Base-by-base conservation (phyloP, 2,329 filamentous ascomycete species). In the Calonectria montana region DNA sequence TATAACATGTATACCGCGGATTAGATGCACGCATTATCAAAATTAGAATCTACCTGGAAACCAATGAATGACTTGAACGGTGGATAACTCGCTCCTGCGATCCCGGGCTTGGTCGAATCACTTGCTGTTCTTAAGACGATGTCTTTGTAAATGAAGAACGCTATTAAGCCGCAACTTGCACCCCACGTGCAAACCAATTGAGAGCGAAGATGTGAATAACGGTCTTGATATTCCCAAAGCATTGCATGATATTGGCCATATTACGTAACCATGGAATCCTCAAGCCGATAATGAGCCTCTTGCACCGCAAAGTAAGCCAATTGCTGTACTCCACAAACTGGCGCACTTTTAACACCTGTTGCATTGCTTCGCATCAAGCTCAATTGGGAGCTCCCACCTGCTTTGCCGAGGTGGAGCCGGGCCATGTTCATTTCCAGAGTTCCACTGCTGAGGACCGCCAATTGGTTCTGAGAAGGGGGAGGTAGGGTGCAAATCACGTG, bases 401-500 rank as follows among this genome's bases (percentile, higher is more conserved):
- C 53, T 59, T 25, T 59, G 53, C 53, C 53, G 53, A 59, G 23
- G 53, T 59, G 53, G 53, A 59, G 31, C 53, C 53, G 53, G 53
- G 21, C 13, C 15, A 10, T 5, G 15, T 59, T 59, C 53, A 59
- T 59, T 59, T 59, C 53, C 16, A 50, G 31, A 39, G 21, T 23
- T 59, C 53, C 53, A 57, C 53, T 37, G 31, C 31, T 31, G 16
- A 27, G n/a, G 31, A 21, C 16, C 47, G 21, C 55, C 13, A 18
- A 23, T n/a, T 41, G 55, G 63, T 31, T 31, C 15, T 45, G 37
- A 27, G 3, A n/a, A 16, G 18, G 15, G 35, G 37, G 31, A 4
- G 21, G 29, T 59, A 59, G 53, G 53, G 53, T 59, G 4, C 13
- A 59, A 39, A 23, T 84, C 83, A 84, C 83, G 83, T 84, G 83